Conservation (phyloP, 75 land plant genomes). For the Pinus taeda region DNA sequence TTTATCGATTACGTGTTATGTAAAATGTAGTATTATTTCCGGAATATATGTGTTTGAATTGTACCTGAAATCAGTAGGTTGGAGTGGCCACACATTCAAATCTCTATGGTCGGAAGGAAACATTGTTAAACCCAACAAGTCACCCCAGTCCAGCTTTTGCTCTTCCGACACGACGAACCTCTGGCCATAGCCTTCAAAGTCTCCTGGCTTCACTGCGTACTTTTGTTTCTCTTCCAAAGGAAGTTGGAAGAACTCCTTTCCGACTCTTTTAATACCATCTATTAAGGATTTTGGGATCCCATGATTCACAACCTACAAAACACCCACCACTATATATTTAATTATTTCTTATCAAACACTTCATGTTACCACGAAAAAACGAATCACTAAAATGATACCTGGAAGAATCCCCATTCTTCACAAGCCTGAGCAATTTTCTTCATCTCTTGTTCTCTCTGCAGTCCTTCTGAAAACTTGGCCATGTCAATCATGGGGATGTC, state of each 20-base stretch:
- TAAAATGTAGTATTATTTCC: too few relatives aligned
- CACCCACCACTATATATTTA: neutral
- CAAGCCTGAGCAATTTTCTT: slow-evolving; percentile 1
- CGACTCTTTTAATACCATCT: slow-evolving; percentile 6
- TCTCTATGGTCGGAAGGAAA: slow-evolving; percentile 13
- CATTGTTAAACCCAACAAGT: slow-evolving; percentile 21
- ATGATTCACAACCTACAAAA: slow-evolving; percentile 16
- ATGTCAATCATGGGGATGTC: neutral
- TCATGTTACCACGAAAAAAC: neutral
- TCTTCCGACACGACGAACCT: slow-evolving; percentile 1
- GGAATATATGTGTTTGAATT: neutral
- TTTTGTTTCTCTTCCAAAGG: slow-evolving; percentile 40
- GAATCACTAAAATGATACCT: neutral
- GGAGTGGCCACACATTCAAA: slow-evolving; percentile 14
- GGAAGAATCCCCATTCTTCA: neutral
- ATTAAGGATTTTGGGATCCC: neutral
- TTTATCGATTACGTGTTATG: too few relatives aligned
- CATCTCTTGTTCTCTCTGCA: neutral
- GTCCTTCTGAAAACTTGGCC: neutral
- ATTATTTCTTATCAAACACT: neutral
- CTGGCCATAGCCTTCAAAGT: slow-evolving; percentile 41
- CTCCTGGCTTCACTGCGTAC: slow-evolving; percentile 10
- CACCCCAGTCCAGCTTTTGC: slow-evolving; percentile 16
- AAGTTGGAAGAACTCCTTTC: slow-evolving; percentile 31
- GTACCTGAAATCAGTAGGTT: slow-evolving; percentile 28